Percentiles rank a stretch among this genome's conserved stretches.
Evolutionary conservation across 176 grass and related monocot species (phyloP).

Genomic region (Cocos nucifera): DNA sequence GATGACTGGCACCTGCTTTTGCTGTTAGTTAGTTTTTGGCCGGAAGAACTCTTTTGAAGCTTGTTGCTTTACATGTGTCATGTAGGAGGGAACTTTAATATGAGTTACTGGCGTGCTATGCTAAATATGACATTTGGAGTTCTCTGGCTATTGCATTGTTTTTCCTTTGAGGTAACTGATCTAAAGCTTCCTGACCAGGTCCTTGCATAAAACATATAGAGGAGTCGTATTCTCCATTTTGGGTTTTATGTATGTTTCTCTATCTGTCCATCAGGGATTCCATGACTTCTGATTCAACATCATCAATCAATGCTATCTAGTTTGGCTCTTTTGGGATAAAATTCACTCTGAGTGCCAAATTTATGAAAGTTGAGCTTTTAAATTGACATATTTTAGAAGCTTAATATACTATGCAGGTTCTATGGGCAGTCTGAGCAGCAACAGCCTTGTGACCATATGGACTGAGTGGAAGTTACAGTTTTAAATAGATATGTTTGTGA

Average conservation of each 20-base stretch:
- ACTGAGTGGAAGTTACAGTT: too few relatives aligned
- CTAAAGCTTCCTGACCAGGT: constrained; percentile 9
- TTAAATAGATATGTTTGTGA: too few relatives aligned
- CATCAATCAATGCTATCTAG: background rate
- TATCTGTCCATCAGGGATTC: too few relatives aligned
- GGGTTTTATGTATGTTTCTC: constrained; percentile 1
- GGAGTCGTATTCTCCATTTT: background rate
- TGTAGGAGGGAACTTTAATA: constrained; percentile 37
- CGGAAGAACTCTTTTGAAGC: constrained; percentile 20
- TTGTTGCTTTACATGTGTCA: constrained; percentile 28
- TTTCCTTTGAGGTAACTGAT: constrained; percentile 51
- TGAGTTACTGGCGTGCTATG: constrained; percentile 35
- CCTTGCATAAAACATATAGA: constrained; percentile 4
- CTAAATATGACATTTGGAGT: constrained; percentile 32
- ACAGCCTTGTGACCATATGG: too few relatives aligned
- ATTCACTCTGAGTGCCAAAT: constrained; percentile 3
- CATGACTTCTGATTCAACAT: background rate
- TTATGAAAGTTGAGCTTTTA: background rate
- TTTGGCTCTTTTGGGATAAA: background rate
- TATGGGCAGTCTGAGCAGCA: too few relatives aligned
- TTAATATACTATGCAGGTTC: too few relatives aligned
- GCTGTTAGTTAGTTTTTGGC: background rate
- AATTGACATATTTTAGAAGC: too few relatives aligned
- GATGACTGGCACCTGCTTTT: too few relatives aligned
- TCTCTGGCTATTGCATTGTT: constrained; percentile 41